phyloP scores from a whole-genome alignment of 192 early-diverging fungal species.

The Dimargaris xerosporica region DNA sequence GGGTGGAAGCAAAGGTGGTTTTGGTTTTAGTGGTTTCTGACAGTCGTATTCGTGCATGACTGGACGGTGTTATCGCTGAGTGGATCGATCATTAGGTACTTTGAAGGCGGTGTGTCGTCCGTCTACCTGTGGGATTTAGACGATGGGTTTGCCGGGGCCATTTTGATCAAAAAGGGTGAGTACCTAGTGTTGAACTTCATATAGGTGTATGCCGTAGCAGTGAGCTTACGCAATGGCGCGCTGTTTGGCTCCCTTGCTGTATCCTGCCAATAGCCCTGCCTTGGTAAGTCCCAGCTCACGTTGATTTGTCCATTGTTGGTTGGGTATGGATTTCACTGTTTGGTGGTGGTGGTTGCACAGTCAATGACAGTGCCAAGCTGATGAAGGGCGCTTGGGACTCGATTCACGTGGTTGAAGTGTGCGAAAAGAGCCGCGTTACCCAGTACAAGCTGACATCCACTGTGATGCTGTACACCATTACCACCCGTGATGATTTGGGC shows the following conservation, averaged over 20 bases:
- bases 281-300: too few relatives aligned
- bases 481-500: conserved; percentile 40
- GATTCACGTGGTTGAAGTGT: conserved; percentile 89
- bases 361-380: conserved; percentile 49
- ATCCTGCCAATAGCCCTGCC: too few relatives aligned
- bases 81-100: conserved; percentile 34
- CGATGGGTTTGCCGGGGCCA: conserved; percentile 80
- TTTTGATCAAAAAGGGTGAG: conserved; percentile 97
- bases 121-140: conserved; percentile 89
- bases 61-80: background rate
- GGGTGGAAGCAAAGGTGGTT: too few relatives aligned
- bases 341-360: too few relatives aligned
- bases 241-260: too few relatives aligned
- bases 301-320: too few relatives aligned
- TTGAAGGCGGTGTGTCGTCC: conserved; percentile 90
- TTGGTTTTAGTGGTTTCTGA: too few relatives aligned
- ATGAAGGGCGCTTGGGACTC: conserved; percentile 95
- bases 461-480: conserved; percentile 83
- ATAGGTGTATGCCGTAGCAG: too few relatives aligned
- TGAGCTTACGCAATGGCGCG: too few relatives aligned
- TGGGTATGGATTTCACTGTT: too few relatives aligned
- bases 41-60: conserved; percentile 30
- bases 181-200: too few relatives aligned
- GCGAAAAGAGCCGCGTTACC: conserved; percentile 70
- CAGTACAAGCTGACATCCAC: conserved; percentile 95